phyloP scores from a whole-genome alignment of 345 rosid genomes.

The Erucastrum elatum region DNA sequence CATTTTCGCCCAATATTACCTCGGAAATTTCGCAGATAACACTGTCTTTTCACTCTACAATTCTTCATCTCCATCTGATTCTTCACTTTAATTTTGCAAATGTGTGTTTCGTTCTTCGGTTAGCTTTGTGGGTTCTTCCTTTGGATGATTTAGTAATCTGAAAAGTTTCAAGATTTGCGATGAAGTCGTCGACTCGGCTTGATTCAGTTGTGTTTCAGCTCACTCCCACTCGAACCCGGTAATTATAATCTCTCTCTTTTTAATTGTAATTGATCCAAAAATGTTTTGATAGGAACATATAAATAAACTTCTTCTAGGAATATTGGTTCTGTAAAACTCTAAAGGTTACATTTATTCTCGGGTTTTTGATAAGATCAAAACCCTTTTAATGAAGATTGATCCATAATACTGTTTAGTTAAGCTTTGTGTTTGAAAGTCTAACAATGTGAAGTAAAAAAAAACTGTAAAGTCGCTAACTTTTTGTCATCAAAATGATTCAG shows the following conservation, averaged over 20 bases:
- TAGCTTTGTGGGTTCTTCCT: neutral
- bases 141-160: constrained; percentile 35
- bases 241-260: neutral
- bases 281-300: neutral
- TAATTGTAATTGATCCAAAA: neutral
- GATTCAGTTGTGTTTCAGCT: constrained; percentile 91
- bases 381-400: neutral
- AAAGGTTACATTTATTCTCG: neutral
- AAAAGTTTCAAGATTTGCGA: constrained; percentile 37
- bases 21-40: constrained; percentile 18
- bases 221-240: constrained; percentile 99
- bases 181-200: constrained; percentile 85
- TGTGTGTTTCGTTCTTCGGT: neutral
- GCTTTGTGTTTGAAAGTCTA: too few relatives aligned
- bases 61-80: neutral
- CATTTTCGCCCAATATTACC: constrained; percentile 1
- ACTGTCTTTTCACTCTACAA: constrained; percentile 12
- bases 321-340: neutral
- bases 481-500: constrained; percentile 35
- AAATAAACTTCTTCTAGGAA: neutral
- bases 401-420: neutral
- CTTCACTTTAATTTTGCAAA: constrained; percentile 14
- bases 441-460: too few relatives aligned
- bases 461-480: neutral
- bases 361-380: constrained; percentile 1